Conservation (phyloP, 305 asterid species). For the Solanum aculeatissimum region DNA sequence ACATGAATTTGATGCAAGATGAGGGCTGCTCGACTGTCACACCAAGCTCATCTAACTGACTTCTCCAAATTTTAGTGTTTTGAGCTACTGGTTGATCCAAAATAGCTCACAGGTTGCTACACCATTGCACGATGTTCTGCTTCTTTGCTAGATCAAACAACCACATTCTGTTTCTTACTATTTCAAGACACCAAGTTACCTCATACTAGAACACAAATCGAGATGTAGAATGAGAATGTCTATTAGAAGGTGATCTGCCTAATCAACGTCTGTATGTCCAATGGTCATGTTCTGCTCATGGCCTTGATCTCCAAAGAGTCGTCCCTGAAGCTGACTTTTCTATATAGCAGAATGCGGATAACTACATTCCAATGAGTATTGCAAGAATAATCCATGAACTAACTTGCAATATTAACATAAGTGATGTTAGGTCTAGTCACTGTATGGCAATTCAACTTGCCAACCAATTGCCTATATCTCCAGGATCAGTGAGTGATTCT, state of each 20-base stretch:
- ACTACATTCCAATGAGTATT: neutral
- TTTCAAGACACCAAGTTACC: neutral
- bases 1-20: neutral
- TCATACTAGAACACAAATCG: neutral
- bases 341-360: neutral
- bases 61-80: neutral
- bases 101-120: neutral
- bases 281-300: neutral
- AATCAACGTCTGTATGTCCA: neutral
- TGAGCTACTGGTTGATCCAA: neutral
- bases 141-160: neutral
- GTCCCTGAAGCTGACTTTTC: neutral
- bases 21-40: neutral
- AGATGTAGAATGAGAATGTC: neutral
- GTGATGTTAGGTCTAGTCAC: neutral
- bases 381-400: neutral
- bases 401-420: neutral
- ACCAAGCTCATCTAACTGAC: neutral
- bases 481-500: neutral
- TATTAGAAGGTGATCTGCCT: neutral
- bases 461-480: neutral
- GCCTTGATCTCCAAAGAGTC: neutral
- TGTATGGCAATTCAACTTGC: neutral
- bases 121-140: neutral
- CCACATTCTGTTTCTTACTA: neutral